Evolutionary conservation across 345 rosid genomes (phyloP).

Genomic region (Psidium guajava): DNA sequence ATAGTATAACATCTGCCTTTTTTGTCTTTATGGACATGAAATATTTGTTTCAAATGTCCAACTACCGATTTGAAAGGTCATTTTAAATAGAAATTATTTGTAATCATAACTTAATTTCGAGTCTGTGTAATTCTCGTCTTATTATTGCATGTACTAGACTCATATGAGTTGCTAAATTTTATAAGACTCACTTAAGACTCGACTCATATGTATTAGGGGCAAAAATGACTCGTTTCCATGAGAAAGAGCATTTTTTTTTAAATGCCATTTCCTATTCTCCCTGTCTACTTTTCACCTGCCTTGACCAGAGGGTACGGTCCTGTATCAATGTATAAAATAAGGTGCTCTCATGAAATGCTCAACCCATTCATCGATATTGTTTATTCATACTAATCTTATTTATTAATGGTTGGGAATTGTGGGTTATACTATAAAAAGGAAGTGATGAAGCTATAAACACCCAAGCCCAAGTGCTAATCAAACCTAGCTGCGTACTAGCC

Average conservation of each 20-base stretch:
- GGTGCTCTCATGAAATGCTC: not conserved
- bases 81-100: not conserved
- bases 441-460: not conserved
- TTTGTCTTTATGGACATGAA: not conserved
- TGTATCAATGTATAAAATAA: not conserved
- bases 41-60: not conserved
- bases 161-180: not conserved
- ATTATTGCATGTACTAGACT: not conserved
- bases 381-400: not conserved
- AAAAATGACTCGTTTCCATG: too few relatives aligned
- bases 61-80: not conserved
- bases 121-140: not conserved
- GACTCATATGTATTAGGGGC: not conserved
- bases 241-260: too few relatives aligned
- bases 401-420: not conserved
- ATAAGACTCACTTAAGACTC: too few relatives aligned
- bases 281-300: not conserved
- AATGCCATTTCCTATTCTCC: not conserved
- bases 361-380: not conserved
- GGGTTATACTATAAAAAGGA: not conserved
- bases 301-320: not conserved
- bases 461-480: not conserved
- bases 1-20: constrained; percentile 24
- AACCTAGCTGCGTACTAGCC: not conserved
- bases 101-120: not conserved